Percentiles rank a stretch among this genome's conserved stretches.
Evolutionary conservation across 2,329 filamentous ascomycete genomes (phyloP).

Genomic region (Aspergillus fischeri): DNA sequence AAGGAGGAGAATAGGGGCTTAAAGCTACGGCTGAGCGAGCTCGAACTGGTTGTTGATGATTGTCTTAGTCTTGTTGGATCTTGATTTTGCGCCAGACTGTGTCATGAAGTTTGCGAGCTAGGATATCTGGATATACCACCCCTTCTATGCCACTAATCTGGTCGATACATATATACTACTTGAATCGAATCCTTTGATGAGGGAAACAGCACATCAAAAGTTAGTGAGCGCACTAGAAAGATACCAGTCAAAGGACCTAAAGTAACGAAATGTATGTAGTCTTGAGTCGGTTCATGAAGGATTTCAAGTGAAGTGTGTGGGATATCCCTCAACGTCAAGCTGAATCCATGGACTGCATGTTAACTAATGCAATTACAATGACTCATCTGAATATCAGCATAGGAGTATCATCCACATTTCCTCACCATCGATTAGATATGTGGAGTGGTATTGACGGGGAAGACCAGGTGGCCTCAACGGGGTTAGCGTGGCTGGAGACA

Average conservation of each 20-base stretch:
- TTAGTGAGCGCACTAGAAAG: no score
- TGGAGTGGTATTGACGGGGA: not conserved
- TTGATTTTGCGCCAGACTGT: conserved; percentile 4
- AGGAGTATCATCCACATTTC: not conserved
- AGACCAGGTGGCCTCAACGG: conserved; percentile 37
- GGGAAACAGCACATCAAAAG: no score
- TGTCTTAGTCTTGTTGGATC: conserved; percentile 51
- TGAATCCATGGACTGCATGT: not conserved
- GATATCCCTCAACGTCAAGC: not conserved
- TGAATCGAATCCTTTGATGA: not conserved
- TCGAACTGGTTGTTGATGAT: conserved; percentile 54
- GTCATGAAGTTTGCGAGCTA: not conserved
- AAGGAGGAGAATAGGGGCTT: conserved; percentile 53
- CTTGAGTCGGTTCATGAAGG: not conserved
- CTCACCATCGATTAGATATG: not conserved
- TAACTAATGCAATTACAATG: not conserved
- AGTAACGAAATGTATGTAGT: not conserved
- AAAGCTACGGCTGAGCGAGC: conserved; percentile 48
- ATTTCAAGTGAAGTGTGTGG: not conserved
- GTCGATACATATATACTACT: not conserved
- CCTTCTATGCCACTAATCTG: not conserved
- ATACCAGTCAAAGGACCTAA: not conserved
- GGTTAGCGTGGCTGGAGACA: conserved; percentile 32
- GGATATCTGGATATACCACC: not conserved
- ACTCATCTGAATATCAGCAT: not conserved